Evolutionary conservation across 352 stramenopile species (phyloP).

Genomic region (Saprolegnia diclina): DNA sequence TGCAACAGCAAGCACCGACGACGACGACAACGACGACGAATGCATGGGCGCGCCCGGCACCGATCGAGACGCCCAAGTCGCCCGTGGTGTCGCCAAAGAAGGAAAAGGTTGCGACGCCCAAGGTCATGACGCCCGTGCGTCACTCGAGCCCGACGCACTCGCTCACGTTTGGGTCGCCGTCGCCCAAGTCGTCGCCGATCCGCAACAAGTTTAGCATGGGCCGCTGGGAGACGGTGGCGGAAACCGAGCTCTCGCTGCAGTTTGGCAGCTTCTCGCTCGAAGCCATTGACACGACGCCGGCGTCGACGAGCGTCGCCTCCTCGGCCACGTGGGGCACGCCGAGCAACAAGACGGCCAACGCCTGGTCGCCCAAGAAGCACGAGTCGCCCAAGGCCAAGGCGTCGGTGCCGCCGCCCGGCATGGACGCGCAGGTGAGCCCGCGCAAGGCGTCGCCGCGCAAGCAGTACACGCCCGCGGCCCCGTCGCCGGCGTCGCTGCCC

Average conservation of each 20-base stretch:
- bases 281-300: slow-evolving; percentile 41
- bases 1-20: too few species aligned
- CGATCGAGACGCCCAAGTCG: slow-evolving; percentile 17
- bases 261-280: slow-evolving; percentile 85
- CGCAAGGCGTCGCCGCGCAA: slow-evolving; percentile 31
- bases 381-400: slow-evolving; percentile 28
- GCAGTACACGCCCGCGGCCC: slow-evolving; percentile 47
- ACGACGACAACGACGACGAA: not conserved
- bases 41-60: slow-evolving; percentile 16
- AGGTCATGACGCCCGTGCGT: slow-evolving; percentile 30
- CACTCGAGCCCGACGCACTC: not conserved
- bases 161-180: slow-evolving; percentile 5
- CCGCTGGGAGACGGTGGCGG: slow-evolving; percentile 66
- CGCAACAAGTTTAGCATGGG: slow-evolving; percentile 65
- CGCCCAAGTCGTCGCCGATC: not conserved
- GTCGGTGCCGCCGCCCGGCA: slow-evolving; percentile 58
- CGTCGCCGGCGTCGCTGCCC: slow-evolving; percentile 75
- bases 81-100: slow-evolving; percentile 31
- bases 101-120: slow-evolving; percentile 49
- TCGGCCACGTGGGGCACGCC: slow-evolving; percentile 39
- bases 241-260: slow-evolving; percentile 72
- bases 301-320: not conserved
- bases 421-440: slow-evolving; percentile 46
- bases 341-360: slow-evolving; percentile 53
- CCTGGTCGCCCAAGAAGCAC: slow-evolving; percentile 59